These are phyloP conservation scores for Penicillium desertorum DNA, from an alignment of 495 filamentous ascomycete genomes.

Conservation along the genomic window DNA sequence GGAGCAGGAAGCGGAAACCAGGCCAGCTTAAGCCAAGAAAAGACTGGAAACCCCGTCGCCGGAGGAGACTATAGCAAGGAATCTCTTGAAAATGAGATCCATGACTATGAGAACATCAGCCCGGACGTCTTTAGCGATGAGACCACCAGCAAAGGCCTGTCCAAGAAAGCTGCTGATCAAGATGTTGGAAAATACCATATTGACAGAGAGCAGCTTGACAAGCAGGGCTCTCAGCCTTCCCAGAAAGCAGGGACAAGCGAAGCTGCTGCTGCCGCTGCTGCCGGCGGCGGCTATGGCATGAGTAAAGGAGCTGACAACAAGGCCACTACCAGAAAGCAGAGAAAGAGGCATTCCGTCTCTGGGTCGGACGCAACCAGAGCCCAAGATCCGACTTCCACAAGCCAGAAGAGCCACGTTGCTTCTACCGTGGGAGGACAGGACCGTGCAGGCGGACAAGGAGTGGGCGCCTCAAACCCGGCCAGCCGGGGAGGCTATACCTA, in stretches of 20 bases:
- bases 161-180: not conserved
- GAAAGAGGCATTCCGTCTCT: not conserved
- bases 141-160: not conserved
- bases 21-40: not conserved
- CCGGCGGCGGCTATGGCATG: slow-evolving; percentile 1
- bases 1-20: not conserved
- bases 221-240: slow-evolving; percentile 1
- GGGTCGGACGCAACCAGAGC: not conserved
- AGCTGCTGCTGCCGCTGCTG: not conserved
- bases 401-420: not conserved
- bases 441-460: not conserved
- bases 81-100: slow-evolving; percentile 4
- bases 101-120: slow-evolving; percentile 3
- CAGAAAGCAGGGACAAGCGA: not conserved
- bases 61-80: not conserved
- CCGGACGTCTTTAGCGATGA: not conserved
- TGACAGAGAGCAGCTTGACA: not conserved
- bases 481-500: not conserved
- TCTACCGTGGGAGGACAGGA: not conserved
- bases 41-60: not conserved
- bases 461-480: not conserved
- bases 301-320: not conserved
- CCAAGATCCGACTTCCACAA: not conserved
- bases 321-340: not conserved
- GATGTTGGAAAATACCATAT: slow-evolving; percentile 1